Conservation (phyloP, 2,329 filamentous ascomycete genomes). For the Monosporascus sp. region DNA sequence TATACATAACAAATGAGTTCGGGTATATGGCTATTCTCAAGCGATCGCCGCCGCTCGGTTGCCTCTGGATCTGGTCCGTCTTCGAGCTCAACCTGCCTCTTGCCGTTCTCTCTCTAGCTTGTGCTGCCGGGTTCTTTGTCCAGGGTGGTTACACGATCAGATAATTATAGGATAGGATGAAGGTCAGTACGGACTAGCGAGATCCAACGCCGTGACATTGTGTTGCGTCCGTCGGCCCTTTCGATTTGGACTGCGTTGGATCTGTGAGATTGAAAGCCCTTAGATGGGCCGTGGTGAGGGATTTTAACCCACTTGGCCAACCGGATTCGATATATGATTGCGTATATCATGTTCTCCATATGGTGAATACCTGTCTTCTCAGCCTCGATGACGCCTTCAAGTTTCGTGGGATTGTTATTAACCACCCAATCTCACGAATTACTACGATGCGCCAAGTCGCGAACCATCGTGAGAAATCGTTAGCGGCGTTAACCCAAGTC, state of each 20-base stretch:
- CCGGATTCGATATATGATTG: slow-evolving; percentile 18
- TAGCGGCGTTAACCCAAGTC: no score
- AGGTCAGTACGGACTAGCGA: not conserved
- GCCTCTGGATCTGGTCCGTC: slow-evolving; percentile 89
- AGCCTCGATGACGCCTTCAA: slow-evolving; percentile 20
- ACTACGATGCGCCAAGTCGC: slow-evolving; percentile 30
- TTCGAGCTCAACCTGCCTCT: slow-evolving; percentile 73
- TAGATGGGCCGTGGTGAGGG: slow-evolving; percentile 5
- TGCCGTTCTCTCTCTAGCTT: slow-evolving; percentile 52
- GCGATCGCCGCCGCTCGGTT: slow-evolving; percentile 80
- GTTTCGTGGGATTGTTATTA: slow-evolving; percentile 21
- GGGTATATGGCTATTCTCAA: slow-evolving; percentile 90
- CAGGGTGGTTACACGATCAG: slow-evolving; percentile 46
- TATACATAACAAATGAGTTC: slow-evolving; percentile 73
- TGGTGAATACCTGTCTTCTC: slow-evolving; percentile 24
- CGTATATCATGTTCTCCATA: slow-evolving; percentile 22
- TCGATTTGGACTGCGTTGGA: slow-evolving; percentile 1
- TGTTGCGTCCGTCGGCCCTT: slow-evolving; percentile 3
- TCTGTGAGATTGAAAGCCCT: slow-evolving; percentile 5
- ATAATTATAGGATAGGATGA: slow-evolving; percentile 9
- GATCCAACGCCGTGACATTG: slow-evolving; percentile 3
- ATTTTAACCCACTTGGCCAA: slow-evolving; percentile 4
- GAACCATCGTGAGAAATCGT: slow-evolving; percentile 21
- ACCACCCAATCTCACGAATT: slow-evolving; percentile 25
- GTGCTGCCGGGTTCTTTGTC: slow-evolving; percentile 42